A percentile compares a stretch with the other conserved stretches of the same genome.
Evolutionary conservation across 441 rosid genomes (phyloP).

Genomic region (Euphorbia celastroides): DNA sequence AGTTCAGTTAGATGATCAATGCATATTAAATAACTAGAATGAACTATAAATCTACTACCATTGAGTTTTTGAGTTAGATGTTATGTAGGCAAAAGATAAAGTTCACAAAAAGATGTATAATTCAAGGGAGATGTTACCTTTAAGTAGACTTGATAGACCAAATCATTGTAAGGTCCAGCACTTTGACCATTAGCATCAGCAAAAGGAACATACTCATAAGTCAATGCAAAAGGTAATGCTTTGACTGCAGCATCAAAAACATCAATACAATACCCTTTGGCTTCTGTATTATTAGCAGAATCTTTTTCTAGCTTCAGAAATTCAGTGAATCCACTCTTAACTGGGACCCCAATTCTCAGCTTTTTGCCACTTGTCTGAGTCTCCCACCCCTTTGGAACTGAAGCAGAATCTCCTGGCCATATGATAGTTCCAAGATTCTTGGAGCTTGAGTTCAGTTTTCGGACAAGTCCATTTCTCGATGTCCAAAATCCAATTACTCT

Average conservation of each 20-base stretch:
- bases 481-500: slow-evolving; percentile 50
- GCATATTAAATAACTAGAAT: too few species aligned
- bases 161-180: slow-evolving; percentile 32
- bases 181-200: slow-evolving; percentile 20
- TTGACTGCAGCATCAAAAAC: slow-evolving; percentile 41
- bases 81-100: too few species aligned
- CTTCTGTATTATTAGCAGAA: neutral
- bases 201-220: slow-evolving; percentile 34
- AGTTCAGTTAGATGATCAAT: too few species aligned
- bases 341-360: neutral
- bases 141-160: slow-evolving; percentile 37
- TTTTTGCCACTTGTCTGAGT: neutral
- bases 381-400: neutral
- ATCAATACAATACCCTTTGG: slow-evolving; percentile 46
- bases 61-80: too few species aligned
- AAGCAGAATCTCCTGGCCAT: neutral
- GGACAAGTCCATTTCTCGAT: slow-evolving; percentile 31
- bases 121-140: slow-evolving; percentile 6
- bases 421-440: slow-evolving; percentile 6
- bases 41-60: too few species aligned
- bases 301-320: slow-evolving; percentile 36
- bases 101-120: too few species aligned
- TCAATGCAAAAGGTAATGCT: slow-evolving; percentile 39
- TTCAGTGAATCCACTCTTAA: slow-evolving; percentile 5
- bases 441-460: slow-evolving; percentile 28